Percentiles rank a stretch among this genome's conserved stretches.
These are phyloP conservation scores for Phytophthora crassamura DNA, from an alignment of 352 stramenopile species.

Conservation along the genomic window DNA sequence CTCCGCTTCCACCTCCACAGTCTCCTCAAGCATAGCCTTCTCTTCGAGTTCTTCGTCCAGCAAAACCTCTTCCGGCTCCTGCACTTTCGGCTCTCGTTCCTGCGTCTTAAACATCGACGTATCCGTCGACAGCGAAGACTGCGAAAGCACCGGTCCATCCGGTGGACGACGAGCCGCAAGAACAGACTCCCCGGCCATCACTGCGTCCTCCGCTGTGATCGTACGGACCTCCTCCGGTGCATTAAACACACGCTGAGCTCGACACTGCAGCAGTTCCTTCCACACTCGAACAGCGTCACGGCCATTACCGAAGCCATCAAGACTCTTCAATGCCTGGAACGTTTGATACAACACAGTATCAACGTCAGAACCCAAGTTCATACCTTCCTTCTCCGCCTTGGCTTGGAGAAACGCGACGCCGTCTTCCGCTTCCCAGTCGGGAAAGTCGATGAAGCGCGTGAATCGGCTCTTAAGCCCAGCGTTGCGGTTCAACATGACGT, in stretches of 20 bases:
- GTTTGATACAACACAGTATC: constrained; percentile 33
- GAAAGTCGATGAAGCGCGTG: constrained; percentile 90
- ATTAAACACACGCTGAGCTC: constrained; percentile 62
- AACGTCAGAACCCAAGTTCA: constrained; percentile 40
- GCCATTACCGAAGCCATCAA: constrained; percentile 78
- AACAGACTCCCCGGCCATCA: constrained; percentile 40
- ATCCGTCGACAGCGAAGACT: constrained; percentile 14
- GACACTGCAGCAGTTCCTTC: constrained; percentile 68
- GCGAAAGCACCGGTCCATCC: constrained; percentile 34
- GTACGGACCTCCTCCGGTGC: constrained; percentile 53
- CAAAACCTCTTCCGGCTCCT: constrained; percentile 2
- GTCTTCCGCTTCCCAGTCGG: constrained; percentile 85
- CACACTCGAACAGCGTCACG: constrained; percentile 75
- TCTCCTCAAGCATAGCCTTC: constrained; percentile 13
- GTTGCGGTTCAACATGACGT: constrained; percentile 91
- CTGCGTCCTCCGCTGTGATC: constrained; percentile 54
- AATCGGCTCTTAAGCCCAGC: constrained; percentile 94
- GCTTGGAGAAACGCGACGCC: constrained; percentile 68
- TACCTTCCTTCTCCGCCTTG: constrained; percentile 52
- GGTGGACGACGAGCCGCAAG: constrained; percentile 52
- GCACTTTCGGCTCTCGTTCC: background rate
- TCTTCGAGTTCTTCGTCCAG: constrained; percentile 22
- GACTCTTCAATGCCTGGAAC: constrained; percentile 48
- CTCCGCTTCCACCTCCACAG: constrained; percentile 27
- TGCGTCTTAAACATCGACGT: constrained; percentile 12